A percentile compares a stretch with the other conserved stretches of the same genome.
Conservation (phyloP, 495 filamentous ascomycete species). For the Rusavskia elegans region DNA sequence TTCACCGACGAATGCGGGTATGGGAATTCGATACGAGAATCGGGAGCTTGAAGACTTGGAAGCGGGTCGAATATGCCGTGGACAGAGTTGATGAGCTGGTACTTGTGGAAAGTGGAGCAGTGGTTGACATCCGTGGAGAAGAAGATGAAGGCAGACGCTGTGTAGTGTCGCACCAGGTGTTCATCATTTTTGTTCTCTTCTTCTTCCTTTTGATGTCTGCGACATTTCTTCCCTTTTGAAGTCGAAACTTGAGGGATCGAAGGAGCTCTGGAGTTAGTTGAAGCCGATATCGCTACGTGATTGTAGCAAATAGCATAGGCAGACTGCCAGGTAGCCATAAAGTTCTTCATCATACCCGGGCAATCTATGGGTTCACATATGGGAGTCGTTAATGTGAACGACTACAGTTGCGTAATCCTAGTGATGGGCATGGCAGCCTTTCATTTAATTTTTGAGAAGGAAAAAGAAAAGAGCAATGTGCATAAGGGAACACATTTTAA, state of each 20-base stretch:
- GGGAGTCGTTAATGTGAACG: background rate
- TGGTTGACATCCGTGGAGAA: constrained; percentile 11
- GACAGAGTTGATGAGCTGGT: constrained; percentile 23
- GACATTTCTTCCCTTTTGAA: too few relatives aligned
- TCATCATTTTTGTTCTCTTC: too few relatives aligned
- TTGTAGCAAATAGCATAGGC: constrained; percentile 11
- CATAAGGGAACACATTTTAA: constrained; percentile 3
- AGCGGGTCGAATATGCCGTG: constrained; percentile 22
- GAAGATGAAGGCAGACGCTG: constrained; percentile 15
- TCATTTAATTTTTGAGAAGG: too few relatives aligned
- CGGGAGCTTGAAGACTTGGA: constrained; percentile 21
- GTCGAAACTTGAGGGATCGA: too few relatives aligned
- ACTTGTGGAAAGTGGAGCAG: constrained; percentile 19
- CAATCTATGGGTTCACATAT: background rate
- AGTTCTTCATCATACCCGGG: background rate
- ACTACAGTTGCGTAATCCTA: background rate
- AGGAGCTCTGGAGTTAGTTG: constrained; percentile 7
- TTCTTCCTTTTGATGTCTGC: too few relatives aligned
- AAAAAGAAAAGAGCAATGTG: constrained; percentile 6
- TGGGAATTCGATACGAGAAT: constrained; percentile 22
- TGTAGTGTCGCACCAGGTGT: background rate
- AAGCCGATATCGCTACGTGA: too few relatives aligned
- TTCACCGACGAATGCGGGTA: constrained; percentile 21
- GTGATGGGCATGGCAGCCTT: constrained; percentile 5
- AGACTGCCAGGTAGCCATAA: constrained; percentile 4